Evolutionary conservation across 768 basidiomycete genomes (phyloP).

Genomic region (Suillus occidentalis): DNA sequence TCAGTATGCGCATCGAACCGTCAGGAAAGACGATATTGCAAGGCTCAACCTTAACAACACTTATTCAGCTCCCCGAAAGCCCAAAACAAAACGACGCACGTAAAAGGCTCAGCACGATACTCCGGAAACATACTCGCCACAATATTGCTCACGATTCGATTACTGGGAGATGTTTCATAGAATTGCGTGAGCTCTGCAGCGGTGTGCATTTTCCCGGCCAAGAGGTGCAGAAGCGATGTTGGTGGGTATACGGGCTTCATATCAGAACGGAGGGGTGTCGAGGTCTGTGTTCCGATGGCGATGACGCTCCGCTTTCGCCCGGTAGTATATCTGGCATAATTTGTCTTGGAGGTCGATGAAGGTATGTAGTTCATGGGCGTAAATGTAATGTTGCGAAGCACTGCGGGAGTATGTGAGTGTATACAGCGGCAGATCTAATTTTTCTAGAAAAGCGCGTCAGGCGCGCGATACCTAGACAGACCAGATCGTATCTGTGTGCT

Average conservation of each 20-base stretch:
- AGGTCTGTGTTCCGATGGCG: constrained; percentile 98
- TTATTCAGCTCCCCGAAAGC: not conserved
- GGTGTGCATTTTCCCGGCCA: constrained; percentile 72
- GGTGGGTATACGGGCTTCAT: constrained; percentile 77
- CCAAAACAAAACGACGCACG: constrained; percentile 51
- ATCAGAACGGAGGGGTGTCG: constrained; percentile 89
- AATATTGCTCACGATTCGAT: constrained; percentile 92
- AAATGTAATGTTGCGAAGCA: constrained; percentile 88
- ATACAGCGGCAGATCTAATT: constrained; percentile 67
- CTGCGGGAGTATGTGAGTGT: constrained; percentile 70
- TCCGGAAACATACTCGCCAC: constrained; percentile 96
- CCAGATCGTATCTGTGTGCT: constrained; percentile 83
- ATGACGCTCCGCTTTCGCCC: constrained; percentile 88
- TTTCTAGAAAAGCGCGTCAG: constrained; percentile 78
- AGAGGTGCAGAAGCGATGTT: constrained; percentile 91
- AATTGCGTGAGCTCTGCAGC: constrained; percentile 91
- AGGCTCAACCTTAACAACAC: constrained; percentile 76
- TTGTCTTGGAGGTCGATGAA: constrained; percentile 99
- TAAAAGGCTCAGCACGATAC: constrained; percentile 89
- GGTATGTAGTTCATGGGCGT: constrained; percentile 83
- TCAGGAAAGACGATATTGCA: constrained; percentile 81
- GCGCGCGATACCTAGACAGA: constrained; percentile 95
- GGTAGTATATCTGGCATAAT: constrained; percentile 92
- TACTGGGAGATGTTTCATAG: constrained; percentile 94
- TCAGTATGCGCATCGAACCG: constrained; percentile 73